Evolutionary conservation across 371 early-diverging fungal species (phyloP), one percentile per base, ranked within the genome.

Genomic region (Blastocladiella emersonii): DNA sequence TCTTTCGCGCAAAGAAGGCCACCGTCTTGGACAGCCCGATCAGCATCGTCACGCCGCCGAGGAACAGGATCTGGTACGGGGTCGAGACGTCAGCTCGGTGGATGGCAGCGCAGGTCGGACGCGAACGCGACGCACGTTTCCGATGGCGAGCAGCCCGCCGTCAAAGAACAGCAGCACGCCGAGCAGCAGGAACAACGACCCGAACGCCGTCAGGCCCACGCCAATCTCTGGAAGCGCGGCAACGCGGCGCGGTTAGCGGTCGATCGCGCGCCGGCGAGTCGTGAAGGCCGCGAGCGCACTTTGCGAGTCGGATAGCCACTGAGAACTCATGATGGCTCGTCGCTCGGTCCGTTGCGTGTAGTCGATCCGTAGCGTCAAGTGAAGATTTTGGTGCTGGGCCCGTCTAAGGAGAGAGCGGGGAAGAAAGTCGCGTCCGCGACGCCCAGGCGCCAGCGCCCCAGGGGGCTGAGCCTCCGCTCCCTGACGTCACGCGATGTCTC

Each of bases 131-230:
- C 79, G 73, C 84, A 94, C 92, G 72, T 97, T 95, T 68, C 98
- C 98, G 63, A 97, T 93, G 30, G 94, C 95, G 64, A 97, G 77
- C 48, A 97, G 75, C 15, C 96, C 98, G 13, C 87, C 87, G 71
- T 97, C 96, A 77, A 97, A 95, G 70, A 97, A 83, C 68, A 94
- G 73, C 65, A 93, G 62, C 34, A 95, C 85, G 43, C 98, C 98
- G 66, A 95, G 76, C 19, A 90, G 70, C 85, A 92, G 93, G 71
- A 95, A 91, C 64, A 90, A 85, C 35, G 88, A 68, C n/a, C 98
- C 98, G 72, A 90, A 91, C n/a, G 90, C 92, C 23, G 95, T 92
- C 66, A 97, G 72, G 8, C 92, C 96, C 30, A 92, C 95, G 67
- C 98, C 98, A 65, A 94, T 91, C 70, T 97, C 90, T 90, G 44